Evolutionary conservation across 2,329 filamentous ascomycete genomes (phyloP).

Genomic region (Fusarium beomiforme): DNA sequence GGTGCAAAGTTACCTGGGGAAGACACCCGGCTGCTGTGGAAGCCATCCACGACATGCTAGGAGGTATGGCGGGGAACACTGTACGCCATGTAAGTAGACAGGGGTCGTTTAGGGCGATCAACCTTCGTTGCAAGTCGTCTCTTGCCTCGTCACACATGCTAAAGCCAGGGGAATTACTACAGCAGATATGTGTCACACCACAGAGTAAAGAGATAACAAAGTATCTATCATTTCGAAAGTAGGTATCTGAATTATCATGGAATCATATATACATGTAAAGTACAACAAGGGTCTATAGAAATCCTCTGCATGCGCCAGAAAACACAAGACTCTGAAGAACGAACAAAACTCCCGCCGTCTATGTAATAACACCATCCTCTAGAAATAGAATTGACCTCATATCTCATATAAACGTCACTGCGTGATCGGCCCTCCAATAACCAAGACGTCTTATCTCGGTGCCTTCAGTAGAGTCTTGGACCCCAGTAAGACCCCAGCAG

Average conservation of each 20-base stretch:
- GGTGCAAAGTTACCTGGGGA: slow-evolving; percentile 14
- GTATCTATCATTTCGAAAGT: not conserved
- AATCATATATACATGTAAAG: slow-evolving; percentile 7
- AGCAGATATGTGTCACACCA: slow-evolving; percentile 15
- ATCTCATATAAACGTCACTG: slow-evolving; percentile 35
- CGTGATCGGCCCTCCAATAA: slow-evolving; percentile 29
- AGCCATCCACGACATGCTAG: not conserved
- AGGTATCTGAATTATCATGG: not conserved
- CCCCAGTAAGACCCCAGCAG: slow-evolving; percentile 8
- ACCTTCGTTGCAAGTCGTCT: not conserved
- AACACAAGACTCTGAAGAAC: not conserved
- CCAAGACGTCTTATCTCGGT: slow-evolving; percentile 30
- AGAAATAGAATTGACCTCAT: slow-evolving; percentile 24
- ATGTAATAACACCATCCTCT: slow-evolving; percentile 25
- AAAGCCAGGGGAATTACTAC: not conserved
- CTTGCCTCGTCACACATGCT: slow-evolving; percentile 14
- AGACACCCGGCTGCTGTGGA: slow-evolving; percentile 12
- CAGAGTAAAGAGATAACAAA: slow-evolving; percentile 9
- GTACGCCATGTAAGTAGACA: not conserved
- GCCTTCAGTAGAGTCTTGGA: slow-evolving; percentile 18
- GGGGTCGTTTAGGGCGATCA: slow-evolving; percentile 1
- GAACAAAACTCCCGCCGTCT: slow-evolving; percentile 28
- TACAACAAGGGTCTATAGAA: slow-evolving; percentile 14
- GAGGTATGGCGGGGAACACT: slow-evolving; percentile 18
- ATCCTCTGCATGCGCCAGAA: slow-evolving; percentile 9